Evolutionary conservation across 345 rosid genomes (phyloP).

Genomic region (Theobroma cacao): DNA sequence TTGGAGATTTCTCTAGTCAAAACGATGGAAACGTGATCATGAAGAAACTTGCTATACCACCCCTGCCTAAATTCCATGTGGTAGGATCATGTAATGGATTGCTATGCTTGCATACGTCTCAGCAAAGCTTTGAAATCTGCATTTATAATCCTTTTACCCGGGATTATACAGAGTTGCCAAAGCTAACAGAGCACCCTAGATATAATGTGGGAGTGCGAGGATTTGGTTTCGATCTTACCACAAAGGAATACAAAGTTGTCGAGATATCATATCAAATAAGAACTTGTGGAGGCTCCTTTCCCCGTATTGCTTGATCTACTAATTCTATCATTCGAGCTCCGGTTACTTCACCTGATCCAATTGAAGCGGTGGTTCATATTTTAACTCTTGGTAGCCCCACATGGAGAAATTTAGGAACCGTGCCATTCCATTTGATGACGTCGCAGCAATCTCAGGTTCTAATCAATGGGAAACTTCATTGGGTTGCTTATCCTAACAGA

Average conservation of each 20-base stretch:
- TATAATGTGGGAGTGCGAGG: conserved; percentile 47
- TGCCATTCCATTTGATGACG: conserved; percentile 45
- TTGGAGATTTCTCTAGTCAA: conserved; percentile 36
- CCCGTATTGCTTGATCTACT: not conserved
- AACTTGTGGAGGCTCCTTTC: not conserved
- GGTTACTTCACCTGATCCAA: conserved; percentile 22
- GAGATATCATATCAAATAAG: conserved; percentile 45
- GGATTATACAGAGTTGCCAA: conserved; percentile 38
- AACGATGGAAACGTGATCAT: conserved; percentile 20
- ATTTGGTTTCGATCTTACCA: conserved; percentile 46
- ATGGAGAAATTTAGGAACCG: conserved; percentile 69
- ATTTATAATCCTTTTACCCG: conserved; percentile 58
- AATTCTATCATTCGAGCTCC: not conserved
- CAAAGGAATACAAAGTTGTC: conserved; percentile 53
- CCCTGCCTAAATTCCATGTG: conserved; percentile 23
- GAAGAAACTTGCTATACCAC: conserved; percentile 33
- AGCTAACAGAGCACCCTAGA: conserved; percentile 28
- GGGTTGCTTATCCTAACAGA: conserved; percentile 56
- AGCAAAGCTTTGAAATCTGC: conserved; percentile 22
- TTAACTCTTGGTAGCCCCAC: conserved; percentile 38
- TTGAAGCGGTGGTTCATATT: conserved; percentile 50
- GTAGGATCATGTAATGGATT: conserved; percentile 62
- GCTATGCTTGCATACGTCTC: conserved; percentile 47
- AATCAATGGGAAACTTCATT: conserved; percentile 77
- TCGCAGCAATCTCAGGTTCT: conserved; percentile 58